Evolutionary conservation across 441 rosid genomes (phyloP).

Genomic region (Pelargonium fulgidum): DNA sequence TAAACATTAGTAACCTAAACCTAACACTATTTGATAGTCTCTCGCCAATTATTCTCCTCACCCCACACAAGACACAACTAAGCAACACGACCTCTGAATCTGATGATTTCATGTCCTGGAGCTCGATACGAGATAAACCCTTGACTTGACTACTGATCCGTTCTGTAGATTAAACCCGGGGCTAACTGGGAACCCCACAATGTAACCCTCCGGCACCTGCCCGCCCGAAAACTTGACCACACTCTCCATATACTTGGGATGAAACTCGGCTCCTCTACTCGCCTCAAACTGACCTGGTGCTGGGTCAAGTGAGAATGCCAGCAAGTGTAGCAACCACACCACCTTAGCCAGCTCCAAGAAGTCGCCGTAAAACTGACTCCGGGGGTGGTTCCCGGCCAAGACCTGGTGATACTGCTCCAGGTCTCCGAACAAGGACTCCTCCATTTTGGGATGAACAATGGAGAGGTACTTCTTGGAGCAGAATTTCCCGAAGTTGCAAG

Average conservation of each 20-base stretch:
- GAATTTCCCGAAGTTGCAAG: slow-evolving; percentile 80
- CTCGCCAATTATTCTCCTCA: too few species aligned
- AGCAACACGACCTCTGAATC: too few species aligned
- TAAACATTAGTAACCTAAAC: too few species aligned
- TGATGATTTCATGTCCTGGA: slow-evolving; percentile 31
- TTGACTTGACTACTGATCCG: slow-evolving; percentile 68
- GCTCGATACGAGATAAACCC: slow-evolving; percentile 56
- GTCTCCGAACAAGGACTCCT: slow-evolving; percentile 82
- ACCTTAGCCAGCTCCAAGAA: slow-evolving; percentile 74
- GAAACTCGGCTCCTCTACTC: slow-evolving; percentile 76
- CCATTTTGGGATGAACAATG: slow-evolving; percentile 86
- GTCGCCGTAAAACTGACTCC: slow-evolving; percentile 73
- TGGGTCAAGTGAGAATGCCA: slow-evolving; percentile 84
- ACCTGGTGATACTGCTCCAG: slow-evolving; percentile 63
- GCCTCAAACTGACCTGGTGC: slow-evolving; percentile 80
- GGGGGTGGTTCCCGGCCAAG: slow-evolving; percentile 62
- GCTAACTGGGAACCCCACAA: slow-evolving; percentile 77
- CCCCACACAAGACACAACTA: too few species aligned
- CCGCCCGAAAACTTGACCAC: slow-evolving; percentile 61
- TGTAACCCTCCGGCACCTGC: slow-evolving; percentile 61
- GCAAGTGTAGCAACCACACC: slow-evolving; percentile 83
- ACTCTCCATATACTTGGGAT: slow-evolving; percentile 80
- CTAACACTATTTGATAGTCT: too few species aligned
- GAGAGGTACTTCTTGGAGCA: slow-evolving; percentile 75
- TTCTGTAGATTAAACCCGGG: slow-evolving; percentile 89